phyloP scores from a whole-genome alignment of 768 basidiomycete species.

The Lyophyllum semitale region DNA sequence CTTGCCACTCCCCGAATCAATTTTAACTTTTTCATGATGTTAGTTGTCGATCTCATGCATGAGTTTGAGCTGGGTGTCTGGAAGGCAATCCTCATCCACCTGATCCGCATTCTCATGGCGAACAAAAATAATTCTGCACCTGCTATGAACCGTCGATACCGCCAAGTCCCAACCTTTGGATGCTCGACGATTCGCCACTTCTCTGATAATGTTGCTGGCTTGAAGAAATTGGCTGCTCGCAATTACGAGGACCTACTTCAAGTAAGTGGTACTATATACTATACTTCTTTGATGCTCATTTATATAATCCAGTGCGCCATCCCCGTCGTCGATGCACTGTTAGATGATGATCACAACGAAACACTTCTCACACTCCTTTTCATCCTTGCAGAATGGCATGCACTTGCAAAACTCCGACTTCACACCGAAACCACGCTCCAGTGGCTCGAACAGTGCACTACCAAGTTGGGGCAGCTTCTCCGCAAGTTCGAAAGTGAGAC shows the following conservation, averaged over 20 bases:
- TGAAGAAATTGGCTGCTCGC: background rate
- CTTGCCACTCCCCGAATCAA: conserved; percentile 9
- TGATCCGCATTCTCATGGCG: conserved; percentile 33
- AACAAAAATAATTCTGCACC: too few relatives aligned
- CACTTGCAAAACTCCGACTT: conserved; percentile 22
- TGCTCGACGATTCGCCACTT: background rate
- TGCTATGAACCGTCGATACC: conserved; percentile 6
- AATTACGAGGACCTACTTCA: conserved; percentile 25
- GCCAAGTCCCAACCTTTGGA: conserved; percentile 9
- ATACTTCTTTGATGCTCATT: too few relatives aligned
- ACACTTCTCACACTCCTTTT: conserved; percentile 20
- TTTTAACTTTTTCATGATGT: conserved; percentile 25
- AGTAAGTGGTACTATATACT: too few relatives aligned
- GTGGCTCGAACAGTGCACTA: conserved; percentile 5
- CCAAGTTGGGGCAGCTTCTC: conserved; percentile 8
- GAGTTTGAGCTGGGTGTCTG: conserved; percentile 39
- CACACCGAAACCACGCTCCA: conserved; percentile 12
- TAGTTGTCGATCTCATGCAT: conserved; percentile 33
- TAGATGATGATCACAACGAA: conserved; percentile 11
- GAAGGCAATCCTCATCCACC: conserved; percentile 33
- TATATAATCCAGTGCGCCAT: conserved; percentile 14
- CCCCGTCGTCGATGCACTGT: conserved; percentile 13
- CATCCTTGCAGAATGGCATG: conserved; percentile 24
- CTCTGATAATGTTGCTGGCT: background rate
- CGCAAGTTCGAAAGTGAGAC: conserved; percentile 7